Evolutionary conservation across 202 grass and related monocot species (phyloP).

Genomic region (Brachypodium distachyon): DNA sequence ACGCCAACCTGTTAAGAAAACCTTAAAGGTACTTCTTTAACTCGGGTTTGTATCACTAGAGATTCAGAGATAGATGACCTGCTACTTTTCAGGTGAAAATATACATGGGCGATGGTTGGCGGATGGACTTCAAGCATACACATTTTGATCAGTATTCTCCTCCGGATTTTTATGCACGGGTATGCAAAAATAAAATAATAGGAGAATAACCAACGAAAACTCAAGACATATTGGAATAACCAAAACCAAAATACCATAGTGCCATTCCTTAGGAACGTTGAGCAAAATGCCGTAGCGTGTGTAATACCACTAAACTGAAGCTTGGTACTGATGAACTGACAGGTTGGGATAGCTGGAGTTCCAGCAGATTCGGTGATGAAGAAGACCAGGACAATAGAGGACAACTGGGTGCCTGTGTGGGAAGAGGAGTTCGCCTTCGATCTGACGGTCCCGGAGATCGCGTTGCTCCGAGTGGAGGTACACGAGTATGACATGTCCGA

Average conservation of each 20-base stretch:
- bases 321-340: neutral
- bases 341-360: slow-evolving; percentile 87
- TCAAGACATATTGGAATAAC: neutral
- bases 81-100: slow-evolving; percentile 63
- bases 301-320: neutral
- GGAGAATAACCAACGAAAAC: no score
- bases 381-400: slow-evolving; percentile 72
- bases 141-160: slow-evolving; percentile 90
- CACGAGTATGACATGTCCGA: slow-evolving; percentile 74
- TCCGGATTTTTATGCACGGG: slow-evolving; percentile 75
- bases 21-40: slow-evolving; percentile 43
- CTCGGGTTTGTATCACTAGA: no score
- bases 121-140: slow-evolving; percentile 73
- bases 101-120: slow-evolving; percentile 91
- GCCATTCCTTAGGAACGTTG: neutral
- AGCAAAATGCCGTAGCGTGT: no score
- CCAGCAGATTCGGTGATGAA: slow-evolving; percentile 54
- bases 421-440: slow-evolving; percentile 52
- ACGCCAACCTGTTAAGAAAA: slow-evolving; percentile 43
- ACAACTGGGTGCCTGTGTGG: slow-evolving; percentile 82
- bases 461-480: slow-evolving; percentile 56
- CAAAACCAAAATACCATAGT: neutral
- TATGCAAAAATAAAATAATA: neutral
- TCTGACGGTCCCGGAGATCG: slow-evolving; percentile 46
- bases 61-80: neutral